phyloP scores from a whole-genome alignment of 495 filamentous ascomycete genomes.

The Aspergillus biplanus region DNA sequence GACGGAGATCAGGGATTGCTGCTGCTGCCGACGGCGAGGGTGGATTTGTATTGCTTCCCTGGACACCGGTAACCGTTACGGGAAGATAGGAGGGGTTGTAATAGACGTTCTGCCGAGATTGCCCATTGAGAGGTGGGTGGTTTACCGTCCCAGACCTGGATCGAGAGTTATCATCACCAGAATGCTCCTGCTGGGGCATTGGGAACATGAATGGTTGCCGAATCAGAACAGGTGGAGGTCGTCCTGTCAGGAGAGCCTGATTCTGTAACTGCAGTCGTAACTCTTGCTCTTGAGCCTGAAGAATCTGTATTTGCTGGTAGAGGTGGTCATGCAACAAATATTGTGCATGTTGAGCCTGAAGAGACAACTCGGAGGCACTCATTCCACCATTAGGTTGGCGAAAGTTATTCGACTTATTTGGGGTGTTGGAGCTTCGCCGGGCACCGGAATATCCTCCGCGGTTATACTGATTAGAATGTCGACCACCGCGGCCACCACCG shows the following conservation, averaged over 20 bases:
- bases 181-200: slow-evolving; percentile 43
- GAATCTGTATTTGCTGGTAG: slow-evolving; percentile 63
- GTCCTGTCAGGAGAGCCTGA: slow-evolving; percentile 56
- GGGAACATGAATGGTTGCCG: slow-evolving; percentile 52
- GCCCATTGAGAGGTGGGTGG: slow-evolving; percentile 52
- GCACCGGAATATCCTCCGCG: slow-evolving; percentile 50
- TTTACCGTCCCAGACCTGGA: slow-evolving; percentile 48
- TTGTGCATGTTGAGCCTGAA: slow-evolving; percentile 56
- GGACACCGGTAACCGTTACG: slow-evolving; percentile 44
- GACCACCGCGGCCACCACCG: slow-evolving; percentile 61
- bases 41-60: slow-evolving; percentile 61
- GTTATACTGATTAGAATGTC: slow-evolving; percentile 50
- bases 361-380: slow-evolving; percentile 42
- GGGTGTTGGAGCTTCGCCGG: slow-evolving; percentile 58
- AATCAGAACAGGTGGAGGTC: slow-evolving; percentile 52
- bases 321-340: slow-evolving; percentile 61
- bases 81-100: slow-evolving; percentile 55
- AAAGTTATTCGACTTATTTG: slow-evolving; percentile 41
- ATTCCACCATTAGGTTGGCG: slow-evolving; percentile 39
- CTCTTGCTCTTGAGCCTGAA: slow-evolving; percentile 69
- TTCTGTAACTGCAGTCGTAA: slow-evolving; percentile 64
- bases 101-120: slow-evolving; percentile 49
- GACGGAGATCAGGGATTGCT: slow-evolving; percentile 58
- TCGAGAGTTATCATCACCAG: slow-evolving; percentile 44
- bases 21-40: slow-evolving; percentile 62